Base-by-base conservation (phyloP, 306 rosid genomes). In the Castanea crenata region DNA sequence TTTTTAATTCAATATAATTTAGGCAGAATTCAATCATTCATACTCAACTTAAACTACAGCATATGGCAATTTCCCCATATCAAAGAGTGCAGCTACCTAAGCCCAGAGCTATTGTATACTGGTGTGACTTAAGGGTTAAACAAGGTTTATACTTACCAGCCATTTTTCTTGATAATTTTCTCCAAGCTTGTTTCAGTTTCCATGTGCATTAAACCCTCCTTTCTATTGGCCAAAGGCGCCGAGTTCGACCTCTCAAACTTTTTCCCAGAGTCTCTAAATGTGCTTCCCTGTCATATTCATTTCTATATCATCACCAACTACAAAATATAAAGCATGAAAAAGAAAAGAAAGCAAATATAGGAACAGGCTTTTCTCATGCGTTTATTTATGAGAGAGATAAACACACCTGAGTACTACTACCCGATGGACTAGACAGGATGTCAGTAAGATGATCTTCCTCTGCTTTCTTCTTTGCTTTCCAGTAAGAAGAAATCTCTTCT, bases 371-470 rank as follows among this genome's bases (percentile, higher is more conserved):
- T 41, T 49, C 54, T 49, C 54, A 49, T 12, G 54, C 16, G 54
- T 49, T 49, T 49, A 2, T 10, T 49, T 49, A 13, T 49, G 16
- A 25, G 3, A 2, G 5, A 13, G 20, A 35, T 14, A 71, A 31
- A 65, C 21, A 19, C 21, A 91, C 97, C 92, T 90, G 86, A 56
- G 6, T 12, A 20, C 55, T 38, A 12, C 75, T 31, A 14, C 75
- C 69, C 44, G 87, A 46, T 20, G 76, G 52, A 52, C 29, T 64
- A 10, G 89, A 41, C 3, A 41, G 75, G 81, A 89, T 83, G 51
- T 84, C 85, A 81, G 23, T 79, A 5, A 78, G 85, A 77, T 89
- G 97, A 85, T 92, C 88, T 62, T 87, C 92, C 65, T 83, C 89
- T 25, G 70, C 80, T 54, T 84, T 76, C 78, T 88, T 87, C 82